Percentiles rank a stretch among this genome's conserved stretches.
phyloP scores from a whole-genome alignment of 768 basidiomycete genomes.

The Cytidiella melzeri region DNA sequence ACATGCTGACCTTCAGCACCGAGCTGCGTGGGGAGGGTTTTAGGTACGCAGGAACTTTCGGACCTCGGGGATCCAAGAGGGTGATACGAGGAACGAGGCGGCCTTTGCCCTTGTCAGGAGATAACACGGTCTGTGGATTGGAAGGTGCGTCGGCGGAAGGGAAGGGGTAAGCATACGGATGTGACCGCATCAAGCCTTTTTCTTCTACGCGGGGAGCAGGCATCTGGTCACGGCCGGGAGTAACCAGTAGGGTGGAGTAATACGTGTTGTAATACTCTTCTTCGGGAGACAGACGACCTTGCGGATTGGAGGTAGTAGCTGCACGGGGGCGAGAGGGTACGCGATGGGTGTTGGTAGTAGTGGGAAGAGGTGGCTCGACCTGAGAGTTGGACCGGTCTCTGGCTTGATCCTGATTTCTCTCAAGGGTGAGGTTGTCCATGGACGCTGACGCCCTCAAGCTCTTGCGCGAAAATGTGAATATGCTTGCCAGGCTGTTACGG shows the following conservation, averaged over 20 bases:
- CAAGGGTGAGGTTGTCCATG: constrained; percentile 21
- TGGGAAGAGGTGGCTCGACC: neutral
- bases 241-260: constrained; percentile 32
- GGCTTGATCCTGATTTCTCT: constrained; percentile 6
- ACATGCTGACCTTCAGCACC: constrained; percentile 49
- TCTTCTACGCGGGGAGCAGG: constrained; percentile 11
- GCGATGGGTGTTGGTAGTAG: neutral
- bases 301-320: constrained; percentile 7
- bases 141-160: constrained; percentile 17
- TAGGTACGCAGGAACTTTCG: constrained; percentile 23
- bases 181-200: constrained; percentile 24
- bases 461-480: constrained; percentile 42
- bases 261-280: constrained; percentile 48
- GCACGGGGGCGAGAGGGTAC: constrained; percentile 3
- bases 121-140: constrained; percentile 10
- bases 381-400: constrained; percentile 6
- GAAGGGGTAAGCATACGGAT: constrained; percentile 49
- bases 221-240: constrained; percentile 6
- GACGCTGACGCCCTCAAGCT: constrained; percentile 19
- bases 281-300: constrained; percentile 19
- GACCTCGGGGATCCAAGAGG: constrained; percentile 19
- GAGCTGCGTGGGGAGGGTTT: constrained; percentile 23
- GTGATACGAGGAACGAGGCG: constrained; percentile 16
- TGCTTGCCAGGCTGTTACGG: constrained; percentile 46
- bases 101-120: constrained; percentile 13